phyloP scores from a whole-genome alignment of 176 grass and related monocot genomes.

The Ensete ventricosum region DNA sequence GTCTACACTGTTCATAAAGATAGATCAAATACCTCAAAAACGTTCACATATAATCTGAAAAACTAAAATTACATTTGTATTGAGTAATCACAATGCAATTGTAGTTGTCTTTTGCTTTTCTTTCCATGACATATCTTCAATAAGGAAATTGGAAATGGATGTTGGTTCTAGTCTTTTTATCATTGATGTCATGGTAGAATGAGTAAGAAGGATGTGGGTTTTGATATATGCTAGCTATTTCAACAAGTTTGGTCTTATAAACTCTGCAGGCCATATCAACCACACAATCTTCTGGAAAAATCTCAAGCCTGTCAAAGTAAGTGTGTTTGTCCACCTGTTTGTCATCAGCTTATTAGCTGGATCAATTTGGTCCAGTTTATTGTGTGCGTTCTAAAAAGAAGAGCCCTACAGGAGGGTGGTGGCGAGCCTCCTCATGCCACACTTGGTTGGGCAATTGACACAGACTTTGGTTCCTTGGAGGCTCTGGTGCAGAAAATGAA shows the following conservation, averaged over 20 bases:
- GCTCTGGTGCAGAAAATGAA: constrained; percentile 84
- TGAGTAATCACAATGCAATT: no score
- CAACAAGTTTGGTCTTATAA: constrained; percentile 1
- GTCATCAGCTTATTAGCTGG: neutral
- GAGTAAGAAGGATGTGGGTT: neutral
- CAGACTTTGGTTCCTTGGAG: constrained; percentile 78
- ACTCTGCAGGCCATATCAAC: constrained; percentile 78
- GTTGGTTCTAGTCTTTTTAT: no score
- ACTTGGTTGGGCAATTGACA: constrained; percentile 88
- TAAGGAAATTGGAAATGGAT: no score
- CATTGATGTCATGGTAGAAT: no score
- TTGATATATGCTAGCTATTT: neutral
- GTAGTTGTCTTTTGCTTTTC: no score
- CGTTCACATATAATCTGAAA: no score
- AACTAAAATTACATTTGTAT: no score
- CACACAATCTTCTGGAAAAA: constrained; percentile 98
- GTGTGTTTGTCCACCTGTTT: constrained; percentile 2
- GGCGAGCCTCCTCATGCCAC: constrained; percentile 62
- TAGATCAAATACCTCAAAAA: no score
- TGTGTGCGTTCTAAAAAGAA: neutral
- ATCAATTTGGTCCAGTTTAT: neutral
- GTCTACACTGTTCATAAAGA: no score
- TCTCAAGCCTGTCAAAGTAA: constrained; percentile 68
- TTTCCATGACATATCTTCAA: no score
- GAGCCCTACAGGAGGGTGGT: constrained; percentile 66